Evolutionary conservation across 371 early-diverging fungal genomes (phyloP), one percentile per base, ranked within the genome.

Genomic region (Ordospora colligata): DNA sequence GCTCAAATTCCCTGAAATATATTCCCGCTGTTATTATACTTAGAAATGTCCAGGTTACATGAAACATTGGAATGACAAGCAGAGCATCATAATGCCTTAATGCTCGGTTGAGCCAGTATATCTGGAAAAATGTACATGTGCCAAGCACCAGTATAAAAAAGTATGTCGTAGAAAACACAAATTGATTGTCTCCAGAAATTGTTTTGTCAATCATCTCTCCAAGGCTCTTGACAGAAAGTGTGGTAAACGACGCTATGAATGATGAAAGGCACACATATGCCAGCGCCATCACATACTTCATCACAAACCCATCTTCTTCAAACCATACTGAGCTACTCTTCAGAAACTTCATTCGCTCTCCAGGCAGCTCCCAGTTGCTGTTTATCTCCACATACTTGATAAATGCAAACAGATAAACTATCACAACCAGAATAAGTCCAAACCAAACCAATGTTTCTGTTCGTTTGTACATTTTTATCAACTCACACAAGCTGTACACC

Each of bases 31-130:
- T 90, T 9, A 88, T 76, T 37, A 90, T 88, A 68, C 87, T 88
- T 64, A 88, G 75, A 51, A 89, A 73, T 10, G 88, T 90, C 91
- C 91, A 91, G 43, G 90, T 87, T 23, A 90, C 88, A 75, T 90
- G 91, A 80, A 90, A 92, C 32, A 90, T 88, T 0, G 92, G 92
- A 37, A 92, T 88, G 63, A 90, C 91, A 5, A 91, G 83, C 66
- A 92, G 74, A 0, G 91, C 91, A 77, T 92, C 92, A 80, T 91
- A 92, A 51, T 90, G 86, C 66, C 87, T 86, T 21, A 92, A 81
- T 0, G 91, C 92, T 85, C 88, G 88, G 79, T 90, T 89, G 66
- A 90, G 86, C 89, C 90, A 91, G 73, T 88, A 90, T 58, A 91
- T 89, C 81, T 92, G 92, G 4, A 86, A 85, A 5, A 90, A 85